These are phyloP conservation scores for Lepidopterella palustris DNA, from an alignment of 495 filamentous ascomycete species.

Conservation along the genomic window DNA sequence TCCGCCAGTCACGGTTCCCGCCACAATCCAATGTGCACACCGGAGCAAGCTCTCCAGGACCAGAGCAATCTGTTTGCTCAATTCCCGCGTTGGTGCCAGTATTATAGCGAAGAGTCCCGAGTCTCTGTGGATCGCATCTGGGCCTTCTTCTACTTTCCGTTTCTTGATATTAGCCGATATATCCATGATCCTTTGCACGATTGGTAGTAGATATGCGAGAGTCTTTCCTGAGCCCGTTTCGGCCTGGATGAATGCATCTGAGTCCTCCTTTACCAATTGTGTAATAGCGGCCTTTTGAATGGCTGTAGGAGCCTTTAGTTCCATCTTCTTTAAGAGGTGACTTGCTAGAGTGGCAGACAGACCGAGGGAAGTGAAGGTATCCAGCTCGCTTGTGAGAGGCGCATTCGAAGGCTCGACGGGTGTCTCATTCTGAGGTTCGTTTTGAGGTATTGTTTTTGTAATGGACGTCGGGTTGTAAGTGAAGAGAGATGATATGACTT, in stretches of 20 bases:
- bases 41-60: constrained; percentile 77
- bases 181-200: constrained; percentile 78
- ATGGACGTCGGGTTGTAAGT: constrained; percentile 71
- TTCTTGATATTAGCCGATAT: constrained; percentile 48
- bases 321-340: constrained; percentile 77
- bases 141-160: constrained; percentile 39
- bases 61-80: constrained; percentile 84
- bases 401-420: constrained; percentile 82
- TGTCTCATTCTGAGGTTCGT: constrained; percentile 39
- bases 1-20: constrained; percentile 86
- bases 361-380: constrained; percentile 77
- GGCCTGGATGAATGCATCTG: constrained; percentile 92
- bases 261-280: constrained; percentile 69
- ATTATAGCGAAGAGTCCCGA: constrained; percentile 91
- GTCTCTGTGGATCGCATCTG: constrained; percentile 54
- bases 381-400: constrained; percentile 74
- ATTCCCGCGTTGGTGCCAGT: constrained; percentile 82
- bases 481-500: constrained; percentile 85
- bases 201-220: constrained; percentile 83
- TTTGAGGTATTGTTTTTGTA: constrained; percentile 5
- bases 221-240: constrained; percentile 98
- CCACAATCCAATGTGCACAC: constrained; percentile 83
- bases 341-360: constrained; percentile 69
- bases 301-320: constrained; percentile 83
- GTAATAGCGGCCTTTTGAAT: constrained; percentile 87